These are phyloP conservation scores for Didymella keratinophila DNA, from an alignment of 2,329 filamentous ascomycete species.

Conservation along the genomic window DNA sequence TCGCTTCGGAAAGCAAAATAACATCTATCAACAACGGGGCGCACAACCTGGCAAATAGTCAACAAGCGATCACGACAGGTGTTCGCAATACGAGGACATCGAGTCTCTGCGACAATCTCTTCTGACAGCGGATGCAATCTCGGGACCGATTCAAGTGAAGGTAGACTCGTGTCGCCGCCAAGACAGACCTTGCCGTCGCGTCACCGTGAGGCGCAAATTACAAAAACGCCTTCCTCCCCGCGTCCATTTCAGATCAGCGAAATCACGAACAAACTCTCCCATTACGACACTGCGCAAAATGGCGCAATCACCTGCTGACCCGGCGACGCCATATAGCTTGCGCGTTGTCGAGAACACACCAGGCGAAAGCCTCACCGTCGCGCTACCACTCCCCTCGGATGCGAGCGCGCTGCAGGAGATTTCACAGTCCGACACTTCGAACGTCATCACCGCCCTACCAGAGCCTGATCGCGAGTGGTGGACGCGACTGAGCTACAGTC, in stretches of 20 bases:
- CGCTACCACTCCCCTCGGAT: slow-evolving; percentile 1
- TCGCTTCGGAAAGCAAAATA: slow-evolving; percentile 1
- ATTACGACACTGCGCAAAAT: background rate
- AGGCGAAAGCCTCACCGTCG: slow-evolving; percentile 8
- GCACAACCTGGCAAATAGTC: background rate
- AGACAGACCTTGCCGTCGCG: slow-evolving; percentile 5
- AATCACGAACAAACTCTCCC: background rate
- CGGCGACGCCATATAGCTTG: background rate
- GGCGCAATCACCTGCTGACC: background rate
- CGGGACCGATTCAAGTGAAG: slow-evolving; percentile 1
- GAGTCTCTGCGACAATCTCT: background rate
- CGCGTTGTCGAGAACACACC: background rate
- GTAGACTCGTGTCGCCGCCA: background rate
- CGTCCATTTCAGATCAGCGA: background rate
- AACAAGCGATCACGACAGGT: background rate
- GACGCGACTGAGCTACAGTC: background rate
- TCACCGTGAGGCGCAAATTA: background rate
- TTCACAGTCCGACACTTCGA: background rate
- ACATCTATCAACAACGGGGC: background rate
- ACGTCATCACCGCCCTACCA: background rate
- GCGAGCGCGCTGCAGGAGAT: background rate
- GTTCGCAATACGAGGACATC: background rate
- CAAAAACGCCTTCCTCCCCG: background rate
- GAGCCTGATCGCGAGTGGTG: slow-evolving; percentile 8
- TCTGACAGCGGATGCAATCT: background rate